These are phyloP conservation scores for Fallopia convolvulus DNA, from an alignment of 148 eudicot genomes.

Conservation along the genomic window DNA sequence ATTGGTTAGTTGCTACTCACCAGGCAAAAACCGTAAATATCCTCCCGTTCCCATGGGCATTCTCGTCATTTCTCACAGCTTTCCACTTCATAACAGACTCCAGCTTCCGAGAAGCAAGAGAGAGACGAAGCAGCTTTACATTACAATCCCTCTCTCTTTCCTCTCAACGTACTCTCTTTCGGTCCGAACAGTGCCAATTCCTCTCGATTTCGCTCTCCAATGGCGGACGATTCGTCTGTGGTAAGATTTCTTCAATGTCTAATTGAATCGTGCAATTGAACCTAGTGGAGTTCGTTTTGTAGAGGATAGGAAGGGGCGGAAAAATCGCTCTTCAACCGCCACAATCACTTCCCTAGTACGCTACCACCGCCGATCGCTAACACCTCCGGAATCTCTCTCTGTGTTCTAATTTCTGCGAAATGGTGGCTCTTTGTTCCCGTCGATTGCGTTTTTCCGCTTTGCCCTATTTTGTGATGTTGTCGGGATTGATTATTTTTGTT, in stretches of 20 bases:
- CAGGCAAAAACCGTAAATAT: background rate
- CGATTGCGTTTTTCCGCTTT: conserved; percentile 11
- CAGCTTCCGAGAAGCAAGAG: conserved; percentile 10
- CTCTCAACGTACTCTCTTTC: conserved; percentile 4
- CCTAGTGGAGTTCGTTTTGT: background rate
- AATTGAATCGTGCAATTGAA: background rate
- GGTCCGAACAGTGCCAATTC: background rate
- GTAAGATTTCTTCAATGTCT: background rate
- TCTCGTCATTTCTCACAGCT: background rate
- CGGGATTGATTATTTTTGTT: background rate
- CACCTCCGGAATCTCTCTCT: background rate
- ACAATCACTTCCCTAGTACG: conserved; percentile 2
- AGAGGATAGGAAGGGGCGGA: background rate
- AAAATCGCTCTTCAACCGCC: conserved; percentile 9
- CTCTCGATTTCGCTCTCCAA: conserved; percentile 10
- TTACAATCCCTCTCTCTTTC: background rate
- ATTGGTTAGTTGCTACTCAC: background rate
- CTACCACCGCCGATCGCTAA: conserved; percentile 4
- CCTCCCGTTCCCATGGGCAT: background rate
- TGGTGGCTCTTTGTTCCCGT: background rate
- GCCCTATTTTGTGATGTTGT: background rate
- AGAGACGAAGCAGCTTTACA: background rate
- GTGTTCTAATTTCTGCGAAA: background rate
- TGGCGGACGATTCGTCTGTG: conserved; percentile 8
- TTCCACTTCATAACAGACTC: conserved; percentile 14